phyloP scores from a whole-genome alignment of 208 protist genomes.

The Acanthamoeba sp. region DNA sequence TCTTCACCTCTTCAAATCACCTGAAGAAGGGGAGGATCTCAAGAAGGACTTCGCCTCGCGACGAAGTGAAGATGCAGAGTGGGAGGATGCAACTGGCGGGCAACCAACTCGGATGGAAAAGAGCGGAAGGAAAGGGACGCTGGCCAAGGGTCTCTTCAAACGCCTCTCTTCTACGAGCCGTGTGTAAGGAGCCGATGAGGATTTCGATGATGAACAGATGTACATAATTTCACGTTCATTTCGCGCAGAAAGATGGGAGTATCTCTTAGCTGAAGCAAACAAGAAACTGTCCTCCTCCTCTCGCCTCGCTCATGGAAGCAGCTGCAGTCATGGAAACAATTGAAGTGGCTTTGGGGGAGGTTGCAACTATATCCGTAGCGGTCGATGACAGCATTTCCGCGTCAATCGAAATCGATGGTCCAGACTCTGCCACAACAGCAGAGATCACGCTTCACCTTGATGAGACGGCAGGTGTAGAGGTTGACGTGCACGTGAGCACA shows the following conservation, averaged over 20 bases:
- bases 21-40: not conserved
- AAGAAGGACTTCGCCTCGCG: not conserved
- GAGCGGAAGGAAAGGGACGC: not conserved
- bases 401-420: too few species aligned
- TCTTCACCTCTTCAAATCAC: conserved; percentile 65
- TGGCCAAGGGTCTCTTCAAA: not conserved
- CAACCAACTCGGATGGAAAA: not conserved
- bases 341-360: too few species aligned
- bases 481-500: not conserved
- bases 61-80: not conserved
- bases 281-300: not conserved
- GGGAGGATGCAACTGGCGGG: not conserved
- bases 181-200: not conserved
- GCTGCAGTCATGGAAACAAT: not conserved
- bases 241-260: not conserved
- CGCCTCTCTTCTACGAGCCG: not conserved
- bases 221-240: conserved; percentile 4
- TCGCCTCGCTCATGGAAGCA: not conserved
- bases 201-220: not conserved
- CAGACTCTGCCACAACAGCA: not conserved
- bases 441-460: not conserved
- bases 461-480: not conserved
- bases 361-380: too few species aligned
- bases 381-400: not conserved
- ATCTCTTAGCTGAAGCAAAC: not conserved